phyloP scores from a whole-genome alignment of 2,329 filamentous ascomycete species.

The Colletotrichum spaethianum region DNA sequence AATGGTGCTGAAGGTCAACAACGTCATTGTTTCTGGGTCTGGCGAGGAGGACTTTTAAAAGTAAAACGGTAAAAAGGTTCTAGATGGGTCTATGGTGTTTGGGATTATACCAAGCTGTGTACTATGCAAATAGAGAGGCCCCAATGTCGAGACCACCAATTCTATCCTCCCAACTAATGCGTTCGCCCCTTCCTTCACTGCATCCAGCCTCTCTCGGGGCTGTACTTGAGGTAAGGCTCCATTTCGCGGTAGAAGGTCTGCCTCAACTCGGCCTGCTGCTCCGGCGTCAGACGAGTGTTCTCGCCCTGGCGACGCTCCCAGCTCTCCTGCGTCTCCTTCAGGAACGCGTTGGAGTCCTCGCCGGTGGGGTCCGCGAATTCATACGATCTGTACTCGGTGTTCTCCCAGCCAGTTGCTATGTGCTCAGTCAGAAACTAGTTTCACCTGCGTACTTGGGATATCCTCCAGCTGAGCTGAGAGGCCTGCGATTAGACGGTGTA shows the following conservation, averaged over 20 bases:
- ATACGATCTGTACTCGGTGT: constrained; percentile 81
- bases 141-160: constrained; percentile 39
- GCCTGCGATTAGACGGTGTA: background rate
- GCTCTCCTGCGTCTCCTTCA: constrained; percentile 66
- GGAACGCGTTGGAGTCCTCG: constrained; percentile 61
- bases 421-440: background rate
- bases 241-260: constrained; percentile 54
- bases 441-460: background rate
- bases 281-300: constrained; percentile 56
- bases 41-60: constrained; percentile 89
- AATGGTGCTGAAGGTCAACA: constrained; percentile 98
- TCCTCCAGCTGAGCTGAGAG: background rate
- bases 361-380: constrained; percentile 70
- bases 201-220: constrained; percentile 35
- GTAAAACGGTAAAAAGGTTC: constrained; percentile 33
- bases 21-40: constrained; percentile 91
- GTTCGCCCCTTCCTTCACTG: constrained; percentile 23
- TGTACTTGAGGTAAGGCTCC: constrained; percentile 55
- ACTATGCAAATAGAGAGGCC: constrained; percentile 43
- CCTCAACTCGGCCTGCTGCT: constrained; percentile 63
- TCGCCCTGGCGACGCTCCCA: constrained; percentile 61
- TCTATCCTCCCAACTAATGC: background rate
- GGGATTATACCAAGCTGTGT: constrained; percentile 43
- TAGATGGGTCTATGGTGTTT: constrained; percentile 40
- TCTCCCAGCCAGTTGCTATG: constrained; percentile 79